Evolutionary conservation across 1,139 yeast species (phyloP).

Genomic region (Sugiyamaella novakii): DNA sequence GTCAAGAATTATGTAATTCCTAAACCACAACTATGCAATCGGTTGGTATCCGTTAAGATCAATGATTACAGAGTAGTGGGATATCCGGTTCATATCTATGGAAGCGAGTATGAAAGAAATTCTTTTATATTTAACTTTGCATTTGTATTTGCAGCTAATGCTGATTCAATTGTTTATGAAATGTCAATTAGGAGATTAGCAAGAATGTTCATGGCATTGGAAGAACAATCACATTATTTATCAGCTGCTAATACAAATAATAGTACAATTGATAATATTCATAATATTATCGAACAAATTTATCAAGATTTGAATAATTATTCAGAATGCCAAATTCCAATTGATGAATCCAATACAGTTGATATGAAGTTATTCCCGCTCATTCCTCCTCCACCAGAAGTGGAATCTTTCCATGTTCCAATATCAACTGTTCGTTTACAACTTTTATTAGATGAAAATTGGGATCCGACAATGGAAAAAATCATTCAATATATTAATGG

Average conservation of each 20-base stretch:
- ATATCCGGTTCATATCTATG: slow-evolving; percentile 84
- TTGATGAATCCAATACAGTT: slow-evolving; percentile 85
- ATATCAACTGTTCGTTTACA: slow-evolving; percentile 74
- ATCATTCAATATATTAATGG: slow-evolving; percentile 88
- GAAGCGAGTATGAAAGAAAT: slow-evolving; percentile 78
- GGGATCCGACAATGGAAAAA: slow-evolving; percentile 97
- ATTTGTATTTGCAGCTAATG: slow-evolving; percentile 82
- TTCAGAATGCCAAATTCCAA: slow-evolving; percentile 93
- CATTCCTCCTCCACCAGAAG: slow-evolving; percentile 77
- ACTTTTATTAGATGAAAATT: slow-evolving; percentile 77
- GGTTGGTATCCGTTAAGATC: slow-evolving; percentile 71
- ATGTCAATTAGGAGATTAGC: slow-evolving; percentile 83
- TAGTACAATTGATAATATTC: slow-evolving; percentile 55
- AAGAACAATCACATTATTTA: slow-evolving; percentile 80
- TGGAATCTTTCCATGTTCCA: slow-evolving; percentile 80
- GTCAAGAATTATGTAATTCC: slow-evolving; percentile 92
- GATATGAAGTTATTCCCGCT: slow-evolving; percentile 91
- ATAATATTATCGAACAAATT: slow-evolving; percentile 81
- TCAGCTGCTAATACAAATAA: slow-evolving; percentile 46
- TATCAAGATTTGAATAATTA: slow-evolving; percentile 91
- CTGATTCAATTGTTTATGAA: slow-evolving; percentile 84
- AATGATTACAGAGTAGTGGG: slow-evolving; percentile 76
- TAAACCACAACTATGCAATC: slow-evolving; percentile 85
- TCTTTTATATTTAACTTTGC: slow-evolving; percentile 91
- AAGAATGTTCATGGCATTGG: slow-evolving; percentile 84